Percentiles rank a stretch among this genome's conserved stretches.
Evolutionary conservation across 2,329 filamentous ascomycete genomes (phyloP).

Genomic region (Amauroascus verrucosus): DNA sequence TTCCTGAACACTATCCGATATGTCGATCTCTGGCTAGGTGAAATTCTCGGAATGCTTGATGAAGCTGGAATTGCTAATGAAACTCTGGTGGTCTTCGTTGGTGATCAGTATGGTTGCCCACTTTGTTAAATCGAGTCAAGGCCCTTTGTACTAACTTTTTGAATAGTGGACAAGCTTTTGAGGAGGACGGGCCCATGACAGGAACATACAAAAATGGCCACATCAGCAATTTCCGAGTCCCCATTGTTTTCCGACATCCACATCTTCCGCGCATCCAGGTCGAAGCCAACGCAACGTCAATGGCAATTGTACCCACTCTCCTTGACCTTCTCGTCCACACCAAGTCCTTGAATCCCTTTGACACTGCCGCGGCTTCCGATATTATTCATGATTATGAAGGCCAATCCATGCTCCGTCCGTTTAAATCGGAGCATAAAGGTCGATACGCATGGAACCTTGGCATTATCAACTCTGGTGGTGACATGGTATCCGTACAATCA

Average conservation of each 20-base stretch:
- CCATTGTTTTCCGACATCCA: conserved; percentile 38
- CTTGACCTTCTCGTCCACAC: conserved; percentile 38
- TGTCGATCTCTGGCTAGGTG: conserved; percentile 32
- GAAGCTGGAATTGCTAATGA: conserved; percentile 37
- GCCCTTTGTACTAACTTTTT: background rate
- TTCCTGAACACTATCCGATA: conserved; percentile 37
- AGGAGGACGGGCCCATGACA: conserved; percentile 31
- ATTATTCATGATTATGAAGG: conserved; percentile 39
- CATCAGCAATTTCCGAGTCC: conserved; percentile 37
- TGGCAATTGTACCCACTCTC: conserved; percentile 39
- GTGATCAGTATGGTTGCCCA: conserved; percentile 31
- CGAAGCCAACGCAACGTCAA: conserved; percentile 32
- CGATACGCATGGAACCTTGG: conserved; percentile 28
- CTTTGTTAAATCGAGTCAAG: background rate
- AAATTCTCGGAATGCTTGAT: conserved; percentile 34
- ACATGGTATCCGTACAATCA: conserved; percentile 56
- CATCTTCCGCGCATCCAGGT: conserved; percentile 35
- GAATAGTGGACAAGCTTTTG: conserved; percentile 34
- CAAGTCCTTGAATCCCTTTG: conserved; percentile 29
- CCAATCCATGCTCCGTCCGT: conserved; percentile 39
- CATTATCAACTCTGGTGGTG: conserved; percentile 26
- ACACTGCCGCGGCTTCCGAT: conserved; percentile 28
- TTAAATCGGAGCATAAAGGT: conserved; percentile 26
- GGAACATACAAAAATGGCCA: conserved; percentile 38
- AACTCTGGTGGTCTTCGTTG: conserved; percentile 40